A percentile compares a stretch with the other conserved stretches of the same genome.
phyloP scores from a whole-genome alignment of 306 rosid species.

The Quercus gilva region DNA sequence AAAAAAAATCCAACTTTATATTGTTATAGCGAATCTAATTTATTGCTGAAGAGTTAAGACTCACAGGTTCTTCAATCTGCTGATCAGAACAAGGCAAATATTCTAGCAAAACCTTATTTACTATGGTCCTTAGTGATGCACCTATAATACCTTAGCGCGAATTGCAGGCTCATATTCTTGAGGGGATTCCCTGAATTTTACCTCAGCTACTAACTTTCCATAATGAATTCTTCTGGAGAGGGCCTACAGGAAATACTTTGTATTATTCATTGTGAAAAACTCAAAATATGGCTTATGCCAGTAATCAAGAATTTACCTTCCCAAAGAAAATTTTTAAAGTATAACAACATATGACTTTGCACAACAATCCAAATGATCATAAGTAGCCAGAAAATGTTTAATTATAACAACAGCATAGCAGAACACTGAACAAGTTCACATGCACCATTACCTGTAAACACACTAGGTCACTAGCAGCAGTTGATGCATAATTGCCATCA shows the following conservation, averaged over 20 bases:
- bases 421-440: background rate
- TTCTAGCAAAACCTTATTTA: background rate
- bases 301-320: background rate
- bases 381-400: too few relatives aligned
- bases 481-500: slow-evolving; percentile 83
- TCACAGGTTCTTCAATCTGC: too few relatives aligned
- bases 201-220: slow-evolving; percentile 95
- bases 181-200: slow-evolving; percentile 76
- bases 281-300: background rate
- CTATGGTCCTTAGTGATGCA: background rate
- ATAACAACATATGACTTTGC: background rate
- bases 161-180: slow-evolving; percentile 76
- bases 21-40: too few relatives aligned
- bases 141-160: slow-evolving; percentile 58
- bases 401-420: background rate
- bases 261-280: background rate
- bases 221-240: slow-evolving; percentile 88
- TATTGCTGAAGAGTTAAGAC: too few relatives aligned
- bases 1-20: background rate
- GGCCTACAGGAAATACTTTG: slow-evolving; percentile 46
- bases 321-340: background rate
- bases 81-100: background rate
- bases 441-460: slow-evolving; percentile 67
- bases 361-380: background rate
- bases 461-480: slow-evolving; percentile 83